Evolutionary conservation across 768 basidiomycete species (phyloP), one percentile per base, ranked within the genome.

Genomic region (Imleria badia): DNA sequence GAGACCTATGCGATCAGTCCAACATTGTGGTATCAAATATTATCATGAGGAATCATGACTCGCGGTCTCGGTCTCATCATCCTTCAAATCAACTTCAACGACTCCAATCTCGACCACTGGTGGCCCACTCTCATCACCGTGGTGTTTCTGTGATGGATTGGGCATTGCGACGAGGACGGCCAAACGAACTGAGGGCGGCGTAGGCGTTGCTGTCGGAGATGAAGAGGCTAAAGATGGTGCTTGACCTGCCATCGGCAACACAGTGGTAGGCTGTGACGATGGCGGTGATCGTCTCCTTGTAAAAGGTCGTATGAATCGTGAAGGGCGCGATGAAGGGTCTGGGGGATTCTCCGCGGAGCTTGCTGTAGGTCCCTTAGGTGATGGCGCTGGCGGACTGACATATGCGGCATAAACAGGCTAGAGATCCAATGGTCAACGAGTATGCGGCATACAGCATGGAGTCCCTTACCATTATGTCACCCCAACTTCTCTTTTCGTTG

Each of bases 101-200:
- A 73, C 23, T 4, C 74, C 74, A 11, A 75, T 58, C 59, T 75
- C 73, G 6, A 75, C 44, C 31, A 67, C 60, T 5, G 74, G 74
- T 13, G 66, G 64, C n/a, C 60, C 61, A 12, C 36, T 56, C 30
- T 64, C 67, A 31, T 68, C 71, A 14, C 34, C 15, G 15, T 48
- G 11, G 11, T 50, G 56, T 19, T 48, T 53, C 41, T 22, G 58
- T 15, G 56, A 34, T 11, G 29, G 13, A 23, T 29, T 33, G 19
- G 78, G 78, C 78, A 79, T 78, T 6, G 78, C 77, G 38, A 79
- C 74, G 31, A 79, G 65, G 17, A 79, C 76, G 0, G 75, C 72
- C 30, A 79, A 69, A 34, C 68, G 69, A 23, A 79, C 65, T 41
- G 63, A 51, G 33, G 70, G 58, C 44, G 70, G 58, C 44, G 64